These are phyloP conservation scores for Nicotiana knightiana DNA, from an alignment of 257 asterid genomes.

Conservation along the genomic window DNA sequence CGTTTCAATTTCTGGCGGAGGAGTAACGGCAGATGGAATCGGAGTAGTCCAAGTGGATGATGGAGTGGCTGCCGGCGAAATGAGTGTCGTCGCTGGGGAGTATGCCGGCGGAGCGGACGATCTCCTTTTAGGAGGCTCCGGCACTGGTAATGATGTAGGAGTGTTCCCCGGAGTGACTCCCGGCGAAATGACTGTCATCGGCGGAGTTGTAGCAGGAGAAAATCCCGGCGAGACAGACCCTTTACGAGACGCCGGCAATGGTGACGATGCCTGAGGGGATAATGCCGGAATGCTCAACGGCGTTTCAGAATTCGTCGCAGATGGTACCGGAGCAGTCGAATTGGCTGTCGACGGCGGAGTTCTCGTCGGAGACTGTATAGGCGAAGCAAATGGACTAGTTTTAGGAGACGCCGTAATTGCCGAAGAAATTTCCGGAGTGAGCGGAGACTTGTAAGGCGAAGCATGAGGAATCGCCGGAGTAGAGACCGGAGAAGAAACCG, in stretches of 20 bases:
- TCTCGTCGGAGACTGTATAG: conserved; percentile 31
- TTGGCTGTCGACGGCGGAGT: conserved; percentile 22
- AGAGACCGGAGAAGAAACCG: conserved; percentile 26
- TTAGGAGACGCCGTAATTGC: conserved; percentile 20
- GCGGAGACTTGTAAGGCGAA: conserved; percentile 54
- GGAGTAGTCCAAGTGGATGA: conserved; percentile 33
- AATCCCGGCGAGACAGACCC: background rate
- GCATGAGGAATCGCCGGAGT: conserved; percentile 14
- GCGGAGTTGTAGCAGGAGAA: background rate
- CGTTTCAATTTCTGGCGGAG: conserved; percentile 18
- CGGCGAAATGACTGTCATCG: background rate
- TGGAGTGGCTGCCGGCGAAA: background rate
- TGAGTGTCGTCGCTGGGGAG: conserved; percentile 25
- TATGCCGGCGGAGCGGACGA: background rate
- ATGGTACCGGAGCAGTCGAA: conserved; percentile 43
- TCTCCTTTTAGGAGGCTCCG: background rate
- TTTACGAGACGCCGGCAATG: background rate
- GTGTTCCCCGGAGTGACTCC: background rate
- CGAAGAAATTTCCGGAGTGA: conserved; percentile 17
- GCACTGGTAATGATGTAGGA: background rate
- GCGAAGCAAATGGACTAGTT: conserved; percentile 31
- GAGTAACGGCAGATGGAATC: conserved; percentile 35
- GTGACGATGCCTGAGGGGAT: background rate
- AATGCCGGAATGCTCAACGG: background rate
- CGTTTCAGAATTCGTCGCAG: background rate